Conservation (phyloP, 169 alveolate genomes). For the Toxoplasma gondii region DNA sequence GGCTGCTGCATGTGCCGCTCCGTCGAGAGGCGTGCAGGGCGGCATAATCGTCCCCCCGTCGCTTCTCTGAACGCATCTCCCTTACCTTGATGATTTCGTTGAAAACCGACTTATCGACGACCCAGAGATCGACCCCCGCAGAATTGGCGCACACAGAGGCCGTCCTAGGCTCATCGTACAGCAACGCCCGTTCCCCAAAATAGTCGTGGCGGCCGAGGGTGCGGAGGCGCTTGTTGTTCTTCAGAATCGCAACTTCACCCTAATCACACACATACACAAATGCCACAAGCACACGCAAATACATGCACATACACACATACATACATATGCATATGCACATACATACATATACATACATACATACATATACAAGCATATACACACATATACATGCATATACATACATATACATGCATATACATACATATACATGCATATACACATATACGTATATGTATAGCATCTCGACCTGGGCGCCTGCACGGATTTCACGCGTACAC, state of each 20-base stretch:
- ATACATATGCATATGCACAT: background rate
- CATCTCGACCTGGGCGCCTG: too few species aligned
- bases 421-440: too few species aligned
- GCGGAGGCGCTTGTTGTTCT: slow-evolving; percentile 82
- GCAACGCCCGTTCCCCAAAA: slow-evolving; percentile 95
- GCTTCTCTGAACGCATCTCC: too few species aligned
- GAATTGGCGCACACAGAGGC: slow-evolving; percentile 90
- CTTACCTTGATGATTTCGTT: slow-evolving; percentile 69
- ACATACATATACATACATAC: background rate
- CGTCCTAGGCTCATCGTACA: slow-evolving; percentile 90
- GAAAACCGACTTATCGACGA: slow-evolving; percentile 89
- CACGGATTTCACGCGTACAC: too few species aligned
- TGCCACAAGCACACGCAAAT: background rate
- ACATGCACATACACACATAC: background rate
- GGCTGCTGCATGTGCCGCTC: too few species aligned
- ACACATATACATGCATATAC: too few species aligned
- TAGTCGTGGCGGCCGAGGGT: slow-evolving; percentile 90
- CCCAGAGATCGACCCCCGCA: slow-evolving; percentile 81
- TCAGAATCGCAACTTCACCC: slow-evolving; percentile 92
- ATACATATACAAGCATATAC: background rate
- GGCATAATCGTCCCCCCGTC: too few species aligned
- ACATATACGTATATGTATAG: too few species aligned
- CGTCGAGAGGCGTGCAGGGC: too few species aligned
- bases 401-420: too few species aligned
- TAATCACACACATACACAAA: background rate